Percentiles rank a stretch among this genome's conserved stretches.
Conservation (phyloP, 192 early-diverging fungal species). For the Backusella liffmaniae region DNA sequence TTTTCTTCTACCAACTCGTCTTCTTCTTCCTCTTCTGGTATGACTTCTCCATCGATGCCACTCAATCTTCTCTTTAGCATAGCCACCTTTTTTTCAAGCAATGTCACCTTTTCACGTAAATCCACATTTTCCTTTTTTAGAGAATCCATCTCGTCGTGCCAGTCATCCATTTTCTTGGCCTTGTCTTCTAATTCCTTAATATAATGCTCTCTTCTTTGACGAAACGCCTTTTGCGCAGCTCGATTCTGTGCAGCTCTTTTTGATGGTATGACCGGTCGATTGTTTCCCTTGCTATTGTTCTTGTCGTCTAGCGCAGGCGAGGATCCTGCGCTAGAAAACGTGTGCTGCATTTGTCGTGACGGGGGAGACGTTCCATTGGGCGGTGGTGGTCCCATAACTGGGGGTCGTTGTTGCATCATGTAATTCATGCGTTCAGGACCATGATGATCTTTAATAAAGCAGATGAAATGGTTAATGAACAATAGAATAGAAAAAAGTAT, state of each 20-base stretch:
- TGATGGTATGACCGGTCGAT: conserved; percentile 33
- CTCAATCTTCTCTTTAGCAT: neutral
- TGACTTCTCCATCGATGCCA: neutral
- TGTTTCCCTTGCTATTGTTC: neutral
- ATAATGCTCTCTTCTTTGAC: conserved; percentile 82
- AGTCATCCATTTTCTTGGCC: conserved; percentile 57
- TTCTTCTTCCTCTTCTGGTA: neutral
- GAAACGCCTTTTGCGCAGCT: conserved; percentile 87
- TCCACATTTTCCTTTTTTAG: conserved; percentile 26
- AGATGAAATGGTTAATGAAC: neutral
- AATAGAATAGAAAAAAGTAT: neutral
- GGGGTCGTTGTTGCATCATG: neutral
- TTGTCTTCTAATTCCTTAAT: conserved; percentile 76
- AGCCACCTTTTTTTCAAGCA: conserved; percentile 11
- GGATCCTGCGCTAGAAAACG: neutral
- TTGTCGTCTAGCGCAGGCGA: neutral
- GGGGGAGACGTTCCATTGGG: neutral
- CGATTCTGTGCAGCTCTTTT: conserved; percentile 90
- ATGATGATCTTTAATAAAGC: neutral
- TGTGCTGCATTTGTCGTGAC: neutral
- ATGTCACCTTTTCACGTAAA: neutral
- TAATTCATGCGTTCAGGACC: conserved; percentile 1
- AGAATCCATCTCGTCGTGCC: conserved; percentile 27
- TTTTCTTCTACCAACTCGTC: neutral
- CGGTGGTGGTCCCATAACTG: neutral